Evolutionary conservation across 805 yeast species (phyloP), one percentile per base, ranked within the genome.

Genomic region (Myxozyma geophila): DNA sequence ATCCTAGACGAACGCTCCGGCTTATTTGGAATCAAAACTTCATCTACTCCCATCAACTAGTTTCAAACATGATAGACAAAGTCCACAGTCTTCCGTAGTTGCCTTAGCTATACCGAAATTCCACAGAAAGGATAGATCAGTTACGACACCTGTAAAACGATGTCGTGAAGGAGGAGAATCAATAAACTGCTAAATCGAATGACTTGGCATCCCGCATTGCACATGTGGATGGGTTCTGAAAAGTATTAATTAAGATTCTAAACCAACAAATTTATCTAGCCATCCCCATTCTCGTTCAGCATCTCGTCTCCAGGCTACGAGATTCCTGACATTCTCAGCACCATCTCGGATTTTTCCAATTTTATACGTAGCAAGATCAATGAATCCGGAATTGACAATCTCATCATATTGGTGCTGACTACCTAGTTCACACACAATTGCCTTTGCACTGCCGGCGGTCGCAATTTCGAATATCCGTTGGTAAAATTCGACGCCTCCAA

Each of bases 381-480:
- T 15, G 19, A 7, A 36, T 19, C 8, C 23, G 7, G 54, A 19
- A 7, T 7, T 71, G 58, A 12, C 58, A 0, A 86, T 82, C 58
- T 68, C 78, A 1, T 75, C 70, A 0, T 82, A 87, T 73, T 92
- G 98, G 3, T 74, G 71, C 37, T 68, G 62, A 61, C 83, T 81
- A 0, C 97, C 97, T 6, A 92, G 74, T 73, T 92, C 98, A 73
- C 90, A 89, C 0, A 91, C 84, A 70, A 91, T 87, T 0, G 82
- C 88, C 5, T 76, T 62, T 2, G 89, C 83, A 0, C 76, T 65
- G 2, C 79, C 52, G 46, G 62, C 58, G 0, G 83, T 75, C 2
- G 88, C 77, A 19, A 77, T 79, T 1, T 75, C 67, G 0, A 87
- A 71, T 41, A 93, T 77, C 0, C 85, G 83, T 1, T 75, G 70